Evolutionary conservation across 495 filamentous ascomycete genomes (phyloP), one percentile per base, ranked within the genome.

Genomic region (Lasiosphaeriaceae sp.): DNA sequence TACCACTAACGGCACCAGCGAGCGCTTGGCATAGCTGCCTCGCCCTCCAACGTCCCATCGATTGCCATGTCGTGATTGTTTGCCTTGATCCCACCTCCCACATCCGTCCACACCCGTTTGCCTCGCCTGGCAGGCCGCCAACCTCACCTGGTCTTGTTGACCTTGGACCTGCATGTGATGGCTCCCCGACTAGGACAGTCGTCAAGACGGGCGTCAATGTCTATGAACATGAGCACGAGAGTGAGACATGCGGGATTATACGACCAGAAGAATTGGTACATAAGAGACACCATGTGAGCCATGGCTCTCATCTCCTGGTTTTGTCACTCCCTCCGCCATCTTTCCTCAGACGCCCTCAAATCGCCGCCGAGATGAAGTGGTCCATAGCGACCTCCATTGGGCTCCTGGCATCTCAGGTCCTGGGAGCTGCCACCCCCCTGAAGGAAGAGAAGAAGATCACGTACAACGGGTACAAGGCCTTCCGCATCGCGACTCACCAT

Each of bases 381-480:
- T 51, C 52, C 22, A 23, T 50, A 19, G 45, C 44, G 35, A 17
- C 34, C 37, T 21, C 56, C 34, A 19, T 23, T 17, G 17, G 21
- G 19, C 52, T 66, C n/a, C 37, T 55, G 12, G 57, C 50, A 19
- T 21, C 57, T 11, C 47, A 57, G 50, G 66, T 53, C 16, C 50
- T 66, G 19, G 58, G 55, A 21, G 41, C 58, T 11, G 60, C 60
- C 9, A 57, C 51, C 16, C 56, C 58, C n/a, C n/a, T n/a, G 52
- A 39, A 48, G 34, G 47, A 43, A n/a, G 57, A 56, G 52, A 52
- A n/a, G 5, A 72, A 59, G 44, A 59, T 58, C 53, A 51, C 58
- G 7, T 71, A 71, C 39, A 59, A 60, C 37, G 69, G 67, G 3
- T 71, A 68, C 63, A 68, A 68, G 54, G 67, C 58, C 20, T 61